Conservation (phyloP, 208 protist species). For the Leishmania martiniquensis region DNA sequence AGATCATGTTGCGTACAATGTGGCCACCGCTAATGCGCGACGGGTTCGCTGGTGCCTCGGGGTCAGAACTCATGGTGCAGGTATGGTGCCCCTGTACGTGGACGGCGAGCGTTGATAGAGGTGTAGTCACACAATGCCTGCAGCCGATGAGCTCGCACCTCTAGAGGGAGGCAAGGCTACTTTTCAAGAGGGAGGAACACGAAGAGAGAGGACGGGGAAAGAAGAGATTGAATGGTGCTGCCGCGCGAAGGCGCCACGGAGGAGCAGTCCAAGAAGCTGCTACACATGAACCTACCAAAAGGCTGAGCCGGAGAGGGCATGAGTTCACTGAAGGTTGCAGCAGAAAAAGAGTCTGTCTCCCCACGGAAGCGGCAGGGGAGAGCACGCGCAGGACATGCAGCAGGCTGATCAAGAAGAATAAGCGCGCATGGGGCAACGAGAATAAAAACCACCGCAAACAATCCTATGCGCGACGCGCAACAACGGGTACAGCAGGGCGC, state of each 20-base stretch:
- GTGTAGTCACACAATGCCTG: neutral
- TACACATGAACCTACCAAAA: too few relatives aligned
- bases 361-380: neutral
- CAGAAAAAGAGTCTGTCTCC: neutral
- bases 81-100: neutral
- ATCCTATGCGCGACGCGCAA: constrained; percentile 3
- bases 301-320: neutral
- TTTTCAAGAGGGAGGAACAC: constrained; percentile 7
- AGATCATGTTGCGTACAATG: constrained; percentile 87
- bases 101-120: neutral
- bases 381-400: neutral
- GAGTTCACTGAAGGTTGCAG: neutral
- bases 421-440: neutral
- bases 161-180: neutral
- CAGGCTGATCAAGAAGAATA: neutral
- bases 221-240: neutral
- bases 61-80: constrained; percentile 68
- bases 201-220: constrained; percentile 13
- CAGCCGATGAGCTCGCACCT: neutral
- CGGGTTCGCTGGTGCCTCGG: constrained; percentile 59
- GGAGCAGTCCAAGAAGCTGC: neutral
- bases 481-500: neutral
- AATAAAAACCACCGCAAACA: neutral
- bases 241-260: neutral
- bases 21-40: constrained; percentile 67